Conservation (phyloP, 2,329 filamentous ascomycete species). For the Fusarium concolor region DNA sequence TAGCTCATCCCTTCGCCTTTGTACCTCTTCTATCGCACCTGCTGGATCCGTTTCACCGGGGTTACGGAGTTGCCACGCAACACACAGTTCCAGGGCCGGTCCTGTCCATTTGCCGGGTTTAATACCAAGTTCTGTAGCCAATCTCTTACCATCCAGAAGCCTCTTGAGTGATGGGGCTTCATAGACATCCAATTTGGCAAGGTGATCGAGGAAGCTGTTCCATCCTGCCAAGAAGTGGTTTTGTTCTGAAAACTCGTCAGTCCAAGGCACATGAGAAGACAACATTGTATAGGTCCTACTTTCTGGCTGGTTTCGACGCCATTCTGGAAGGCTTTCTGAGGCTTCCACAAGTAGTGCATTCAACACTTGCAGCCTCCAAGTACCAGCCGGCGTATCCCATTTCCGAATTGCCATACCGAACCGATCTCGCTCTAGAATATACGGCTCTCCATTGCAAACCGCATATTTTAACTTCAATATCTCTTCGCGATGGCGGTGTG, state of each 20-base stretch:
- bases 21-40: constrained; percentile 71
- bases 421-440: constrained; percentile 66
- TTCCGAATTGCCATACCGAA: constrained; percentile 79
- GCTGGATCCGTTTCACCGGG: constrained; percentile 71
- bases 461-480: constrained; percentile 73
- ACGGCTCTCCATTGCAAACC: constrained; percentile 59
- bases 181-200: constrained; percentile 65
- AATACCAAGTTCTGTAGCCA: constrained; percentile 75
- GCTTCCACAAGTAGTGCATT: constrained; percentile 75
- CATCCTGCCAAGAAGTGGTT: constrained; percentile 61
- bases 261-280: constrained; percentile 34
- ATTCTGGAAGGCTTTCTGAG: constrained; percentile 54
- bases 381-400: constrained; percentile 72
- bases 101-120: constrained; percentile 88
- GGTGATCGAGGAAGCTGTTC: constrained; percentile 67
- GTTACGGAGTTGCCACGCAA: constrained; percentile 90
- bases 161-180: constrained; percentile 69
- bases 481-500: constrained; percentile 69
- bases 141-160: constrained; percentile 79
- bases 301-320: constrained; percentile 44
- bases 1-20: constrained; percentile 63
- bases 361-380: constrained; percentile 79
- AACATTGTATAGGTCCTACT: constrained; percentile 51
- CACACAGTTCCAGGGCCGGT: constrained; percentile 79
- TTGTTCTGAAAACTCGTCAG: constrained; percentile 52